A percentile compares a stretch with the other conserved stretches of the same genome.
These are phyloP conservation scores for Sugiyamaella lignohabitans DNA, from an alignment of 805 yeast genomes.

Conservation along the genomic window DNA sequence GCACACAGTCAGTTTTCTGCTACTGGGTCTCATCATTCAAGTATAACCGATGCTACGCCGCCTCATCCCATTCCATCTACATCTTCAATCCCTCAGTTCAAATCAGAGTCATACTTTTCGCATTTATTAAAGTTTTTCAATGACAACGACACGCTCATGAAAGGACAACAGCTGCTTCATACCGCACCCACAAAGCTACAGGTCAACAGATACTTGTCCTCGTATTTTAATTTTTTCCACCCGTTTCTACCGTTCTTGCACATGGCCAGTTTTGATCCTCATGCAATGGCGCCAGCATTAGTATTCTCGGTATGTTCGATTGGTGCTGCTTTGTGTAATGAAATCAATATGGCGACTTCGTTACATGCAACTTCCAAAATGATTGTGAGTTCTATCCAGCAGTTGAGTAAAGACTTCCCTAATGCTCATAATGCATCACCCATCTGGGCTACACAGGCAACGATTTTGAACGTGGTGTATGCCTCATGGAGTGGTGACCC, in stretches of 20 bases:
- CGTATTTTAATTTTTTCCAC: slow-evolving; percentile 30
- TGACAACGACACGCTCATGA: slow-evolving; percentile 3
- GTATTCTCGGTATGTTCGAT: slow-evolving; percentile 30
- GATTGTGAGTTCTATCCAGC: slow-evolving; percentile 23
- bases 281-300: slow-evolving; percentile 27
- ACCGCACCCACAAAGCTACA: slow-evolving; percentile 22
- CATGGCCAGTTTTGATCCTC: slow-evolving; percentile 28
- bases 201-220: slow-evolving; percentile 28
- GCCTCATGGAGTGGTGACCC: slow-evolving; percentile 31
- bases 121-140: slow-evolving; percentile 15
- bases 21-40: background rate
- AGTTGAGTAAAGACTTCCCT: slow-evolving; percentile 26
- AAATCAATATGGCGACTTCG: slow-evolving; percentile 24
- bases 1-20: background rate
- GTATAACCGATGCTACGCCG: background rate
- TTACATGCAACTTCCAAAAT: slow-evolving; percentile 26
- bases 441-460: slow-evolving; percentile 29
- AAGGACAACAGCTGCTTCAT: slow-evolving; percentile 3
- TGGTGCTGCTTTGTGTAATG: slow-evolving; percentile 30
- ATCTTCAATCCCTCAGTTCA: slow-evolving; percentile 17
- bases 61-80: background rate
- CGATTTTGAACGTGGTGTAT: slow-evolving; percentile 25
- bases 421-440: slow-evolving; percentile 20
- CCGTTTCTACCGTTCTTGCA: slow-evolving; percentile 32
- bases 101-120: slow-evolving; percentile 8